Base-by-base conservation (phyloP, 805 yeast genomes). In the Cyberlindnera nakhonratchasimensis region DNA sequence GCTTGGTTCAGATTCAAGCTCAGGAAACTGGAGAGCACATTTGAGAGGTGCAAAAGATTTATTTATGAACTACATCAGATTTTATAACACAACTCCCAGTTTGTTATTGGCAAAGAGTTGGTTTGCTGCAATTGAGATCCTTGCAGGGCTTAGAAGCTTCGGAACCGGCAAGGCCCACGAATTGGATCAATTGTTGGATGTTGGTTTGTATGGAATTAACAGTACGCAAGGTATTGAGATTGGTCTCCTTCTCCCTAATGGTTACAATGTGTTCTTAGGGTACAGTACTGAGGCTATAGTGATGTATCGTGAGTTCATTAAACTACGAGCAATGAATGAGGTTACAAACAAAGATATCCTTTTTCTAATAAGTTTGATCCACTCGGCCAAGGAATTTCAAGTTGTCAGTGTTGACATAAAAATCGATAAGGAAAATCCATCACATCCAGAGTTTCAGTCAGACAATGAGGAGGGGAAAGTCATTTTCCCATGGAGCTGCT, bases 31-130 rank as follows among this genome's bases (percentile, higher is more conserved):
- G 87, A 64, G 83, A 43, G 76, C 83, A 1, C 86, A 81, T 62
- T 59, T 80, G n/a, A 59, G 74, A 45, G 86, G 84, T 2, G 86
- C 85, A 0, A 80, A 79, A 51, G 82, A 77, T 43, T 56, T 81
- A n/a, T 63, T 82, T 12, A 59, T 78, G 37, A 78, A 75, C 48
- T 75, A 76, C 41, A 52, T 43, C 53, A 49, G 51, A 23, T 48
- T 45, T 61, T 44, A 51, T 21, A 40, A 40, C 31, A 49, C 48
- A 5, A 54, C 58, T 2, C 55, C 58, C 9, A 40, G 78, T 4
- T 63, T 70, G 34, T 63, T 73, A 1, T 51, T 77, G 17, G 68
- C 80, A 1, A 72, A 75, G 43, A 62, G 67, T 23, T 79, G 86
- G 86, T 80, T 73, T 54, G 63, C 72, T 4, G 69, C 77, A 1